phyloP scores from a whole-genome alignment of 371 early-diverging fungal genomes.

The Mucor indicus region DNA sequence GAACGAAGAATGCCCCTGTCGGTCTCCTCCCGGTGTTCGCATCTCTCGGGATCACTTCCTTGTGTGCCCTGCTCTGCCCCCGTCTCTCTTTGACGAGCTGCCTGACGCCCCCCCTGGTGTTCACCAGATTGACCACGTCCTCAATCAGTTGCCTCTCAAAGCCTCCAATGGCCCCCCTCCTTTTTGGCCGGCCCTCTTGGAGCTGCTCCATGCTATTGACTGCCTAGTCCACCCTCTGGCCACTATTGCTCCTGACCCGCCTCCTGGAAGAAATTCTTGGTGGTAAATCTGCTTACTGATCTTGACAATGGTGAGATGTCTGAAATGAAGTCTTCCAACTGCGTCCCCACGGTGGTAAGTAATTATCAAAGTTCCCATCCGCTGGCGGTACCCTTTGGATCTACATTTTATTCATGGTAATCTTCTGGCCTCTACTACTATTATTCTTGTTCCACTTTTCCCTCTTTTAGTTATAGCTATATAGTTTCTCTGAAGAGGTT shows the following conservation, averaged over 20 bases:
- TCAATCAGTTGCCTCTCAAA: background rate
- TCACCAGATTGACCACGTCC: background rate
- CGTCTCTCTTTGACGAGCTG: background rate
- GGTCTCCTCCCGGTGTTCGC: background rate
- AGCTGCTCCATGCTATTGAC: background rate
- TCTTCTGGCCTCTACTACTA: no score
- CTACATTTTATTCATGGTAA: no score
- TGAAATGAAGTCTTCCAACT: background rate
- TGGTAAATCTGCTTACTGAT: background rate
- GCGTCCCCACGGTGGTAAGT: background rate
- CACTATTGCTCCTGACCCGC: background rate
- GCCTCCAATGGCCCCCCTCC: background rate
- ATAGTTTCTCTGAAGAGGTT: no score
- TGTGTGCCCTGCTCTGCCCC: background rate
- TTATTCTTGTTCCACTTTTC: no score
- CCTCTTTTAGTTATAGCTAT: no score
- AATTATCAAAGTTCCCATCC: no score
- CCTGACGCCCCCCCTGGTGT: background rate
- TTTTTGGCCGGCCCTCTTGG: background rate
- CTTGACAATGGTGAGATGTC: background rate
- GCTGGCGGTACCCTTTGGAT: no score
- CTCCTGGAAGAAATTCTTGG: background rate
- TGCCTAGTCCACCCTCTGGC: background rate
- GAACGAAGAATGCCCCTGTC: background rate
- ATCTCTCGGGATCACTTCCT: background rate